Base-by-base conservation (phyloP, 2,329 filamentous ascomycete genomes). In the Monosporascus sp. region DNA sequence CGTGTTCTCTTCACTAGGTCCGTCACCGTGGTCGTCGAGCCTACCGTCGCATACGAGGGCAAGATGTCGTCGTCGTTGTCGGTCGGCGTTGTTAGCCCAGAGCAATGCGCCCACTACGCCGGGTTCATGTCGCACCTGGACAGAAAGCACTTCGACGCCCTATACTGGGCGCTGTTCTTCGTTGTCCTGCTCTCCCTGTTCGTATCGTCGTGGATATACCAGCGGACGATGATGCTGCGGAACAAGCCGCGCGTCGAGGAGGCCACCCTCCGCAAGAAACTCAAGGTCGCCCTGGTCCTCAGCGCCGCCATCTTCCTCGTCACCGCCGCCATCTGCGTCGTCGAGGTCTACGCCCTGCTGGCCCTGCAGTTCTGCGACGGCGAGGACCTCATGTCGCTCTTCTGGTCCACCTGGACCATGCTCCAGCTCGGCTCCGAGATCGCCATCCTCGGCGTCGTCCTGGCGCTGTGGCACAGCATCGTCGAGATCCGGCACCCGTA, bases 381-480 rank as follows among this genome's bases (percentile, higher is more conserved):
- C 9, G 81, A 85, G 59, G 78, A 83, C 58, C 73, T 84, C 52
- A 82, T 83, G 68, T 74, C 76, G 1, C 68, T 84, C 0, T 84
- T 82, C 65, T 84, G 81, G 81, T 78, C 80, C 0, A 82, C 80
- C 2, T 84, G 80, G 79, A 81, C 79, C 22, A 80, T 82, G 73
- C 70, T 82, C 5, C 81, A 84, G 59, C 68, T 84, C 2, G 81
- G 81, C 6, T 78, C 78, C 2, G 68, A 81, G 55, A 82, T 84
- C 37, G 81, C 81, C 54, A 81, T 84, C 61, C 64, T 65, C 14
- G 81, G 81, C 27, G 78, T 84, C 55, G 75, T 81, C 45, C 68
- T 84, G 3, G 75, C 80, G 38, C 67, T 82, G 26, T 72, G 74
- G 37, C 78, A 83, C 56, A 72, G 75, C 3, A 61, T 82, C 8